phyloP scores from a whole-genome alignment of 305 asterid species.

The Andrographis paniculata region DNA sequence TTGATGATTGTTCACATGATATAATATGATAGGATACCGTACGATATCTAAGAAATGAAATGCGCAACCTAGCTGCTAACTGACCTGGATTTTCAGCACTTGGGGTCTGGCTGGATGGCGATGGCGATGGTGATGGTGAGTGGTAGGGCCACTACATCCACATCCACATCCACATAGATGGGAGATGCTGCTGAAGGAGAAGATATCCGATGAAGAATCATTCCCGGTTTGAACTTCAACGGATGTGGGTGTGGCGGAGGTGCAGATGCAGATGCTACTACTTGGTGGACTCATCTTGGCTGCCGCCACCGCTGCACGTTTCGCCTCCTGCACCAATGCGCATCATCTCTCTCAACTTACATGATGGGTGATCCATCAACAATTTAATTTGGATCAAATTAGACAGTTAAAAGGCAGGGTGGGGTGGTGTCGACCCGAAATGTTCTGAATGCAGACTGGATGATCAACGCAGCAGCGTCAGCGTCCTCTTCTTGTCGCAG shows the following conservation, averaged over 20 bases:
- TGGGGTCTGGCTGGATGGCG: neutral
- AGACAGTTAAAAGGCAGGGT: neutral
- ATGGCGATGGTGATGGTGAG: too few species aligned
- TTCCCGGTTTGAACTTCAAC: slow-evolving; percentile 48
- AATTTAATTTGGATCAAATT: neutral
- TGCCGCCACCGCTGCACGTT: neutral
- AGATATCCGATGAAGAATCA: slow-evolving; percentile 32
- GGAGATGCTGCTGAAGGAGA: slow-evolving; percentile 28
- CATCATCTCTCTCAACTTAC: too few species aligned
- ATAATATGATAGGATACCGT: neutral
- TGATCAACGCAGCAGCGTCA: slow-evolving; percentile 43
- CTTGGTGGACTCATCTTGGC: too few species aligned
- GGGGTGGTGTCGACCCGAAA: slow-evolving; percentile 26
- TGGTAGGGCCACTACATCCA: too few species aligned
- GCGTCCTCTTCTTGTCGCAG: slow-evolving; percentile 13
- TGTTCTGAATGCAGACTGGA: slow-evolving; percentile 50
- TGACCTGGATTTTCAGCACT: neutral
- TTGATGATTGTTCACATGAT: slow-evolving; percentile 20
- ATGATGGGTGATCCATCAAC: too few species aligned
- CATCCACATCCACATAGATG: too few species aligned
- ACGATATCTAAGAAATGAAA: too few species aligned
- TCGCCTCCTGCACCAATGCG: neutral
- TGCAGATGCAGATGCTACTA: too few species aligned
- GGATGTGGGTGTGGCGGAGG: slow-evolving; percentile 44
- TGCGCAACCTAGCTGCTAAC: too few species aligned